phyloP scores from a whole-genome alignment of 352 stramenopile genomes.

The Aphanomyces astaci region DNA sequence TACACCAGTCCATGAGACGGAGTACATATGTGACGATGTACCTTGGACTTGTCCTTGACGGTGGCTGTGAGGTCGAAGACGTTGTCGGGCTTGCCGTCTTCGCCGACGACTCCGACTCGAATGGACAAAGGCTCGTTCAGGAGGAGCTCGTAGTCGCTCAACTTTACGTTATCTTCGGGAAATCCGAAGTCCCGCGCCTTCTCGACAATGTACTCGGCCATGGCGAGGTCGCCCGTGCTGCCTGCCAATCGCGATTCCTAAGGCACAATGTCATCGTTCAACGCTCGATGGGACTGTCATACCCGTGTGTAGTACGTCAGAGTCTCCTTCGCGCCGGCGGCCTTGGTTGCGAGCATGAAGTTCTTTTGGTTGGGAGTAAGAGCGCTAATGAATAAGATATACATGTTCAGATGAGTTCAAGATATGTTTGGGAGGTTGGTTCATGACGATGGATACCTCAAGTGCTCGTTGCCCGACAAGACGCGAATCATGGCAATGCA shows the following conservation, averaged over 20 bases:
- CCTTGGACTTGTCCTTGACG: conserved; percentile 26
- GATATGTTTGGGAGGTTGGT: neutral
- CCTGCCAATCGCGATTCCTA: conserved; percentile 53
- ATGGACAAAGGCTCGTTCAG: conserved; percentile 62
- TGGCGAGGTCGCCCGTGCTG: conserved; percentile 52
- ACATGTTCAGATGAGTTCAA: neutral
- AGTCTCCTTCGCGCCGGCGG: conserved; percentile 52
- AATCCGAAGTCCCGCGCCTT: conserved; percentile 68
- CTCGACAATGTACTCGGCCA: conserved; percentile 68
- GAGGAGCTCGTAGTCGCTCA: conserved; percentile 79
- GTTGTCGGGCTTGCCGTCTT: conserved; percentile 6
- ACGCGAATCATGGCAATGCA: conserved; percentile 58
- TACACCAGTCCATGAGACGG: too few species aligned
- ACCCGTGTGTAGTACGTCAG: conserved; percentile 68
- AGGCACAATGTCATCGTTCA: neutral
- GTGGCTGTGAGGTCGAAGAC: conserved; percentile 31
- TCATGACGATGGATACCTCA: conserved; percentile 48
- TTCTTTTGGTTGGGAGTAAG: conserved; percentile 64
- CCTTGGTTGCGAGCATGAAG: conserved; percentile 64
- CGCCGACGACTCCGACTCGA: conserved; percentile 22
- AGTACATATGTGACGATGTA: conserved; percentile 9
- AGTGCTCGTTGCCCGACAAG: conserved; percentile 58
- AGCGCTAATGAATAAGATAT: conserved; percentile 31
- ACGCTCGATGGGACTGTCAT: neutral
- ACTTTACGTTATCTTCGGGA: conserved; percentile 58